phyloP scores from a whole-genome alignment of 192 early-diverging fungal genomes.

The Coemansia sp. region DNA sequence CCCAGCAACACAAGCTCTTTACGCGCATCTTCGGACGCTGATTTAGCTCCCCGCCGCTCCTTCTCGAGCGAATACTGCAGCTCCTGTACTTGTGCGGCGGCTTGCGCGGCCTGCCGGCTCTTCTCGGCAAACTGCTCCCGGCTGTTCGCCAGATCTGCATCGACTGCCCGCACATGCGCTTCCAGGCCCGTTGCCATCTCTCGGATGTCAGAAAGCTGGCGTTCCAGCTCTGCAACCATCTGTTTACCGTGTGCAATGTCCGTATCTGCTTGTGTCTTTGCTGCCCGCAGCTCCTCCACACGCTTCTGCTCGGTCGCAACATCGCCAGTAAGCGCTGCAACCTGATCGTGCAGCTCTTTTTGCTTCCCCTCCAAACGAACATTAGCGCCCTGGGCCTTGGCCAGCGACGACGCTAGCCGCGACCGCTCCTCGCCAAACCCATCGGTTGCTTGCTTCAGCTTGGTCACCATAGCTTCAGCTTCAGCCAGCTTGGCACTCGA shows the following conservation, averaged over 20 bases:
- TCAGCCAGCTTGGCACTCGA: not conserved
- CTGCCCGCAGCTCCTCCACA: not conserved
- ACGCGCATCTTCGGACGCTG: slow-evolving; percentile 12
- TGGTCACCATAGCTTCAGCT: slow-evolving; percentile 1
- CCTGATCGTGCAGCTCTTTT: slow-evolving; percentile 19
- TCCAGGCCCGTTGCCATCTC: slow-evolving; percentile 17
- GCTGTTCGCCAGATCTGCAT: slow-evolving; percentile 49
- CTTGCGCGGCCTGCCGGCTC: slow-evolving; percentile 38
- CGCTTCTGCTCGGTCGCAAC: not conserved
- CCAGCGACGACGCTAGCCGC: slow-evolving; percentile 30
- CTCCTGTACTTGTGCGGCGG: slow-evolving; percentile 40
- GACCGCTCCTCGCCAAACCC: slow-evolving; percentile 20
- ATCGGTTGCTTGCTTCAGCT: not conserved
- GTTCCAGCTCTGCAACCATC: slow-evolving; percentile 8
- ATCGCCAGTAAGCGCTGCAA: slow-evolving; percentile 1
- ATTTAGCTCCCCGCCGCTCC: slow-evolving; percentile 23
- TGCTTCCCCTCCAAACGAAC: slow-evolving; percentile 28
- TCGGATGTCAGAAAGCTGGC: slow-evolving; percentile 23
- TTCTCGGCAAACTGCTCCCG: slow-evolving; percentile 52
- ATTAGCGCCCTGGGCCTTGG: slow-evolving; percentile 30
- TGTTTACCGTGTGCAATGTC: slow-evolving; percentile 11
- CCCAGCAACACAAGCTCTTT: slow-evolving; percentile 20
- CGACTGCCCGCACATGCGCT: slow-evolving; percentile 42
- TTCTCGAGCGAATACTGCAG: slow-evolving; percentile 43
- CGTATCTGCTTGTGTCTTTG: not conserved